A percentile compares a stretch with the other conserved stretches of the same genome.
Conservation (phyloP, 495 filamentous ascomycete genomes). For the Podospora anserina region DNA sequence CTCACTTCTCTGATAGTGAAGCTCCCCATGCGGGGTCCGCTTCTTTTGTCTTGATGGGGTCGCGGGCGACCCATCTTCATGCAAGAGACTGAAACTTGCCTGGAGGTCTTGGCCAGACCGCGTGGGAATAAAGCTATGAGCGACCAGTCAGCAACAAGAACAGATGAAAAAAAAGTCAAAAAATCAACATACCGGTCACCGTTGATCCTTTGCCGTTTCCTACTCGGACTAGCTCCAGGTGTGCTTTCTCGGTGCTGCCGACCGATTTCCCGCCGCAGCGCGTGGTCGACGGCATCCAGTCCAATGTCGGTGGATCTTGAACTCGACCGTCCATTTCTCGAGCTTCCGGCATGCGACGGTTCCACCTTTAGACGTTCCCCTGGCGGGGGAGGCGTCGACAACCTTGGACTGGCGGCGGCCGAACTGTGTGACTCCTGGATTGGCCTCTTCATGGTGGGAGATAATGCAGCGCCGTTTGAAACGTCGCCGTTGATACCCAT, state of each 20-base stretch:
- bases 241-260: slow-evolving; percentile 60
- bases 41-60: slow-evolving; percentile 82
- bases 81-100: slow-evolving; percentile 83
- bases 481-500: slow-evolving; percentile 41
- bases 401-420: slow-evolving; percentile 30
- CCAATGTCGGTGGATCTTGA: slow-evolving; percentile 28
- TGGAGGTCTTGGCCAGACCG: slow-evolving; percentile 89
- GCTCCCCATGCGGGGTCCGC: slow-evolving; percentile 81
- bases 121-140: slow-evolving; percentile 84
- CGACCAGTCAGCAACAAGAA: not conserved
- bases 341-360: slow-evolving; percentile 29
- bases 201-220: slow-evolving; percentile 84
- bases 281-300: slow-evolving; percentile 35
- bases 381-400: slow-evolving; percentile 40
- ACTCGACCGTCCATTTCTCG: slow-evolving; percentile 32
- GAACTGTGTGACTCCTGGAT: slow-evolving; percentile 34
- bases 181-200: slow-evolving; percentile 61
- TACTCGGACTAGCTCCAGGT: slow-evolving; percentile 71
- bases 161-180: slow-evolving; percentile 11
- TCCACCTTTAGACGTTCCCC: slow-evolving; percentile 37
- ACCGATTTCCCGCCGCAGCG: slow-evolving; percentile 33
- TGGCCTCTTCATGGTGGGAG: slow-evolving; percentile 37
- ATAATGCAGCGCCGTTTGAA: slow-evolving; percentile 26
- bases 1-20: slow-evolving; percentile 92
- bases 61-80: slow-evolving; percentile 87